Base-by-base conservation (phyloP, 768 basidiomycete genomes). In the Mycena leptocephala region DNA sequence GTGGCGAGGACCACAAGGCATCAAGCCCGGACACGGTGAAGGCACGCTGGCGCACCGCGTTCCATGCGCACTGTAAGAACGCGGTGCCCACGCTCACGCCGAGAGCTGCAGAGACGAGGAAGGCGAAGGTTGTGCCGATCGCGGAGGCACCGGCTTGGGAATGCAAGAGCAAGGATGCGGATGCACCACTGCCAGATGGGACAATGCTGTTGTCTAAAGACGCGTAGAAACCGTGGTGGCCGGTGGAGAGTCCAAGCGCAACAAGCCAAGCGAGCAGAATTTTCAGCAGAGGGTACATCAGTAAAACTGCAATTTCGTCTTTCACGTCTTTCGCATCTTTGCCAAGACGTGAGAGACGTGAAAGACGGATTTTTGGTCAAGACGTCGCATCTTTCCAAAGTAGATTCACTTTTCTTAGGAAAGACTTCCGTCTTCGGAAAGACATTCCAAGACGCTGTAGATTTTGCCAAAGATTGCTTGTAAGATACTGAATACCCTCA, bases 101-200 rank as follows among this genome's bases (percentile, higher is more conserved):
- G n/a, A 72, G 62, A 13, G 37, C 22, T 10, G 51, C 30, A 22
- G 71, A 64, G 48, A 55, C 62, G 62, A 72, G 62, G 7, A 41
- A 51, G 24, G 71, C 59, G 48, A 72, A 64, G 46, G 71, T 32
- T 30, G 71, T 72, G 22, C 71, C 71, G 26, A 72, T 56, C 2
- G 71, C 71, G 24, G 48, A 55, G 35, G 71, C 71, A 26, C 71
- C 62, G 20, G 71, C 18, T 32, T 72, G 71, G 24, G 71, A 72
- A 22, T 72, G 71, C 8, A 69, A 11, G 28, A 35, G 70, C 56
- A 48, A 18, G 6, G 32, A 37, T 6, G 37, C 26, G 26, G 28
- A 32, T 18, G n/a, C 24, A 33, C 41, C 26, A 24, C 13, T 33
- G 51, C 20, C 41, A 20, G 70, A 48, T 22, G 32, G 32, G 4